phyloP scores from a whole-genome alignment of 164 flowering plant genomes.

The Sextonia rubra region DNA sequence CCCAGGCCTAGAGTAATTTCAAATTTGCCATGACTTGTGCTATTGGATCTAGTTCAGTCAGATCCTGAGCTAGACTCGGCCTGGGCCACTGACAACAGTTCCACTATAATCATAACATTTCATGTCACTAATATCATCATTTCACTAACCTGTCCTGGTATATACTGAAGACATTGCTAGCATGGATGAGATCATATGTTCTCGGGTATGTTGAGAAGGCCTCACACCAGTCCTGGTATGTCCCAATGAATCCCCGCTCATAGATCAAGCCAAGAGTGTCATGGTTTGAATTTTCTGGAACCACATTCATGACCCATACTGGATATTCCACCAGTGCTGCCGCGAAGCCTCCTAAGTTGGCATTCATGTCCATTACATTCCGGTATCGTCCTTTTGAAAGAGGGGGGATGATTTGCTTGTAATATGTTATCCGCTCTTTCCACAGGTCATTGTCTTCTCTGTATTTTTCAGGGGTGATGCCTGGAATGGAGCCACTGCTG shows the following conservation, averaged over 20 bases:
- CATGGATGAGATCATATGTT: constrained; percentile 96
- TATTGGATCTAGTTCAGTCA: background rate
- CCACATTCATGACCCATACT: constrained; percentile 96
- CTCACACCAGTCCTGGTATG: constrained; percentile 97
- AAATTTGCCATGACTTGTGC: background rate
- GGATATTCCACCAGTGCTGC: constrained; percentile 73
- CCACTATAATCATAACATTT: background rate
- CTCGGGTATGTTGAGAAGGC: constrained; percentile 97
- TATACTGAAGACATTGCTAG: constrained; percentile 61
- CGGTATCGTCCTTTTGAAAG: constrained; percentile 57
- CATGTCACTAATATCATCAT: background rate
- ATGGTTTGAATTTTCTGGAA: constrained; percentile 61
- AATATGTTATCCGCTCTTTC: constrained; percentile 64
- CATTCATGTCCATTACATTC: constrained; percentile 97
- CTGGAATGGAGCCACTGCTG: constrained; percentile 56
- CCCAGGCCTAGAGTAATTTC: too few relatives aligned
- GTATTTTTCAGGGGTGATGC: constrained; percentile 55
- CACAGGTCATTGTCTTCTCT: constrained; percentile 66
- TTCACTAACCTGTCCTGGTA: constrained; percentile 76
- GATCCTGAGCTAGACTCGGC: background rate
- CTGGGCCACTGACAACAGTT: background rate
- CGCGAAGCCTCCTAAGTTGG: constrained; percentile 88
- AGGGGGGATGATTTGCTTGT: constrained; percentile 43
- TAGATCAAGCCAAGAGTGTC: constrained; percentile 82
- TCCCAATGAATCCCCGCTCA: constrained; percentile 89